Evolutionary conservation across 192 early-diverging fungal species (phyloP), one percentile per base, ranked within the genome.

Genomic region (Coemansia sp.): DNA sequence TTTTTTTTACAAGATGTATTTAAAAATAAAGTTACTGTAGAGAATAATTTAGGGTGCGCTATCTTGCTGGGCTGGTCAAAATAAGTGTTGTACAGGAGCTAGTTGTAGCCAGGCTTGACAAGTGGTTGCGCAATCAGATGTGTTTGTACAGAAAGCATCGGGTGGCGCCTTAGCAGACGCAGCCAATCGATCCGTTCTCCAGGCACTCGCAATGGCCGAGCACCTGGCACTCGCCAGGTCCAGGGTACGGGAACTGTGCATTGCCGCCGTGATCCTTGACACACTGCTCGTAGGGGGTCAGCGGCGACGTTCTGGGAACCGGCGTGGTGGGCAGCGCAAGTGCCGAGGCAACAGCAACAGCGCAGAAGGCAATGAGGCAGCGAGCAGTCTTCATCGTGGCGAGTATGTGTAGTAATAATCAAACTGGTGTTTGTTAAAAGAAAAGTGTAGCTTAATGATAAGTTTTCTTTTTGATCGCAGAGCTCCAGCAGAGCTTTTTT

Each of bases 201-300:
- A 62, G 18, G 58, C 77, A 80, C 35, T 58, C 32, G 64, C 77
- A 80, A 9, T 31, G 43, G 1, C 77, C 77, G 9, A 74, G 4
- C 5, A 30, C 35, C 28, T 70, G 62, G 64, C 77, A 80, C 10
- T 80, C 71, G 50, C 71, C 71, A 0, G 66, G 52, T 4, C 71
- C 71, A 0, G 64, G 65, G n/a, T 73, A 73, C 11, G 71, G 71
- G 57, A 70, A 80, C 14, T 31, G 49, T n/a, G 28, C 29, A 21
- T 28, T 38, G n/a, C 77, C 71, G 16, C 67, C 77, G 27, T 80
- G 55, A 38, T 70, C 64, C 10, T 23, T 33, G 25, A 80, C 67
- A 31, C 77, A 80, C 59, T 66, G 53, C 1, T 80, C 58, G 49
- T 60, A 80, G 1, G 55, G 61, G 9, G 30, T 47, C 40, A 32